A percentile compares a stretch with the other conserved stretches of the same genome.
Conservation (phyloP, 2,329 filamentous ascomycete genomes). For the Dothidotthia symphoricarpi region DNA sequence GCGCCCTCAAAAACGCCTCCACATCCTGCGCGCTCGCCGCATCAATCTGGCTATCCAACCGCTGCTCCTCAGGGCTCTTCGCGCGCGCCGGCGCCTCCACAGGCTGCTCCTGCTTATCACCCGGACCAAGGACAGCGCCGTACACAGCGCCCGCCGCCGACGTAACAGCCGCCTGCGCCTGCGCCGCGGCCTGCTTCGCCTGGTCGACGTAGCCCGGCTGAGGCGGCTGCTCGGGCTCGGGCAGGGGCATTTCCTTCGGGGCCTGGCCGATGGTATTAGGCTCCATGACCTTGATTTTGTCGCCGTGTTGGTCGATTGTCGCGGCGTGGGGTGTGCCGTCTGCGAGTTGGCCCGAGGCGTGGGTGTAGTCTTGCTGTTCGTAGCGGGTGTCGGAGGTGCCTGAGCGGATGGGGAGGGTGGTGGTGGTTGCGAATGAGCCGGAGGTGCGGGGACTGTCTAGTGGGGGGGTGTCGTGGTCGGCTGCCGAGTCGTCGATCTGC, state of each 20-base stretch:
- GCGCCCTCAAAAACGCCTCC: constrained; percentile 34
- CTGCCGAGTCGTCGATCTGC: constrained; percentile 18
- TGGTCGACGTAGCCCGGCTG: constrained; percentile 44
- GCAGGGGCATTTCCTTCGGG: constrained; percentile 47
- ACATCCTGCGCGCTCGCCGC: constrained; percentile 27
- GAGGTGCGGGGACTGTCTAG: constrained; percentile 21
- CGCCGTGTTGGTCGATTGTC: constrained; percentile 44
- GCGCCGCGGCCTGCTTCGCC: constrained; percentile 42
- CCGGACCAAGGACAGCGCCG: constrained; percentile 29
- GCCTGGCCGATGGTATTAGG: constrained; percentile 51
- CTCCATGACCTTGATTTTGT: constrained; percentile 49
- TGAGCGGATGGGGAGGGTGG: constrained; percentile 30
- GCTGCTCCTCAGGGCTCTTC: constrained; percentile 33
- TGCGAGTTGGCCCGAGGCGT: constrained; percentile 45
- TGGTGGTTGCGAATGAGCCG: constrained; percentile 13
- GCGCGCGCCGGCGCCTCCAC: constrained; percentile 13
- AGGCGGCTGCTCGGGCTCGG: constrained; percentile 31
- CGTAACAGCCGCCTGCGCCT: constrained; percentile 26
- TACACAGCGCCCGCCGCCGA: constrained; percentile 36
- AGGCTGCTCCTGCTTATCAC: constrained; percentile 16
- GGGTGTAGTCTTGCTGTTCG: constrained; percentile 45
- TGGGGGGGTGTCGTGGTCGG: constrained; percentile 20
- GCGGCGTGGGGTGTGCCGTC: constrained; percentile 45
- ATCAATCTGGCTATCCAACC: constrained; percentile 33
- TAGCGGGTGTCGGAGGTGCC: constrained; percentile 46